A percentile compares a stretch with the other conserved stretches of the same genome.
These are phyloP conservation scores for Aspergillus olivimuriae DNA, from an alignment of 495 filamentous ascomycete species.

Conservation along the genomic window DNA sequence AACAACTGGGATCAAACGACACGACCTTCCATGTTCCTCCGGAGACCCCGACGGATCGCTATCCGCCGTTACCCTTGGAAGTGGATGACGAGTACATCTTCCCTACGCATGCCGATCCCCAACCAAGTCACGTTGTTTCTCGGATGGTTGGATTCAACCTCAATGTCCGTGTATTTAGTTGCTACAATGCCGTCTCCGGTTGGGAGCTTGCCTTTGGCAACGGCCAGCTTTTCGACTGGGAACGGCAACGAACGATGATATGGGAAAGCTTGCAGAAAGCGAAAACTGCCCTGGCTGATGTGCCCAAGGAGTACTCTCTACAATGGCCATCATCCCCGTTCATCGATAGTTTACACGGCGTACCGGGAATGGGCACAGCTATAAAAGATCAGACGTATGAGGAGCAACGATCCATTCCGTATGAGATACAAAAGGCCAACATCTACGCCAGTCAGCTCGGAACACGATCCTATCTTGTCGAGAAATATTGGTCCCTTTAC, in stretches of 20 bases:
- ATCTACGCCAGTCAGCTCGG: conserved; percentile 70
- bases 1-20: conserved; percentile 63
- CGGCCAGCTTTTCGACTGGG: conserved; percentile 63
- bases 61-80: conserved; percentile 73
- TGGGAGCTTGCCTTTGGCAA: conserved; percentile 71
- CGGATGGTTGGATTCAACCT: conserved; percentile 68
- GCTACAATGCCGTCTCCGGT: conserved; percentile 60
- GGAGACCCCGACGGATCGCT: conserved; percentile 63
- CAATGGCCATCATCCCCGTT: conserved; percentile 10
- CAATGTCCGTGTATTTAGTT: conserved; percentile 64
- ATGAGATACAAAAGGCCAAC: conserved; percentile 80
- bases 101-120: conserved; percentile 51
- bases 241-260: conserved; percentile 58
- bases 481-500: conserved; percentile 67
- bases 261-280: conserved; percentile 53
- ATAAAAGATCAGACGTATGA: conserved; percentile 21
- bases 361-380: conserved; percentile 1
- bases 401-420: conserved; percentile 51
- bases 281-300: conserved; percentile 51
- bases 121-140: conserved; percentile 57
- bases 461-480: conserved; percentile 73
- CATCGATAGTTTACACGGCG: not conserved
- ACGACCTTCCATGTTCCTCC: conserved; percentile 61
- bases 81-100: conserved; percentile 75
- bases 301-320: conserved; percentile 57